Evolutionary conservation across 208 protist genomes (phyloP), one percentile per base, ranked within the genome.

Genomic region (Acanthamoeba divionensis): DNA sequence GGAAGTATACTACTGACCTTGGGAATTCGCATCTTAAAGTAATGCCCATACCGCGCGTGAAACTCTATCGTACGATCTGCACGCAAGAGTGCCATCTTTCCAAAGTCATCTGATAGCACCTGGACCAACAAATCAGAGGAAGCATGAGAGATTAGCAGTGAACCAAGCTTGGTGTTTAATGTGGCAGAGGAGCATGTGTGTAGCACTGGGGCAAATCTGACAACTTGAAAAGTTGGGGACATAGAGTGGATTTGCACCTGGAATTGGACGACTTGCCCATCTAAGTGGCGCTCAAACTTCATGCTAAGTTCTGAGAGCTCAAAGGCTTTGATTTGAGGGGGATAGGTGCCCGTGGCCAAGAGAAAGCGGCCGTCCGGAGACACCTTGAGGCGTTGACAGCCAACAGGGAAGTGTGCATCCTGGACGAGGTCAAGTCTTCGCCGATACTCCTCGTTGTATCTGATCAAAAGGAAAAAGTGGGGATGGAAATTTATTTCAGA

Each of bases 221-320:
- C n/a, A 24, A n/a, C n/a, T 60, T 60, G 52, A 60, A n/a, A 60
- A 60, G 52, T 60, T n/a, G n/a, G 52, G n/a, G n/a, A n/a, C 33
- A 38, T 4, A 26, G 52, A 65, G 7, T n/a, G 57, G 13, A 54
- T n/a, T 44, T 5, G 36, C 33, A 79, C 67, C 69, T 91, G 87
- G 57, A 93, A 93, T 71, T 94, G 85, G n/a, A 90, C 85, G n/a
- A 91, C 63, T 21, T 96, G 93, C 38, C 60, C 47, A 57, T 90
- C 86, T 67, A 96, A 69, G 89, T 93, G 90, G 2, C 94, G 93
- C 86, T 94, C 89, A 69, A 94, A 95, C 90, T 95, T 95, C 90
- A 96, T 93, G 62, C 57, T 87, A 5, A 96, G 92, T 87, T 95
- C 48, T n/a, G 73, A 26, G 15, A 90, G 83, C 66, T 90, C 83